Evolutionary conservation across 768 basidiomycete genomes (phyloP).

Genomic region (Suillus fuscotomentosus): DNA sequence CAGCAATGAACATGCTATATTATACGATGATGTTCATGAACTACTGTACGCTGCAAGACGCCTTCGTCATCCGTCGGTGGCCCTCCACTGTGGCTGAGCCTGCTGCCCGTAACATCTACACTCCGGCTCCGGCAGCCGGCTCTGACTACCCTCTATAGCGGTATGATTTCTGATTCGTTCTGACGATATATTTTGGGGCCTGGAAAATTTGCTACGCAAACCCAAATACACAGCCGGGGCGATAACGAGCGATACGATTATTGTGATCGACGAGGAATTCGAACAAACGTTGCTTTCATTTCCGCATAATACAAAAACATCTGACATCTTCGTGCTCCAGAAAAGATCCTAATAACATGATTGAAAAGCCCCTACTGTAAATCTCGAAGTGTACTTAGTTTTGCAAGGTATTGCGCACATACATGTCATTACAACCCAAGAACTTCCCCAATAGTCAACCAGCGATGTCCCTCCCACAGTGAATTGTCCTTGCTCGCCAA

Average conservation of each 20-base stretch:
- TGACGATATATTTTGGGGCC: neutral
- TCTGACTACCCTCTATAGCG: neutral
- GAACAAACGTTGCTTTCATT: neutral
- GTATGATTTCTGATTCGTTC: neutral
- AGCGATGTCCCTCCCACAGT: conserved; percentile 21
- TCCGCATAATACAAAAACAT: neutral
- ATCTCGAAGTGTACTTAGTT: neutral
- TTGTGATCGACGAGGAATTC: neutral
- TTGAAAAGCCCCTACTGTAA: neutral
- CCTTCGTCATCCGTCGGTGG: neutral
- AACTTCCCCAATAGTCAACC: conserved; percentile 16
- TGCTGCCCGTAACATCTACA: neutral
- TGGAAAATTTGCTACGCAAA: neutral
- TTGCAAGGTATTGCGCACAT: neutral
- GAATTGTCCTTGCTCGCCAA: conserved; percentile 19
- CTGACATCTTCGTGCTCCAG: neutral
- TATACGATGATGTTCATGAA: neutral
- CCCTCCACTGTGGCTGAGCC: neutral
- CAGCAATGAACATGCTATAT: neutral
- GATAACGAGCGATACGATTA: neutral
- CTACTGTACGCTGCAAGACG: neutral
- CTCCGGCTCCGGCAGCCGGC: neutral
- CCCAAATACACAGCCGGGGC: neutral
- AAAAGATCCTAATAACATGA: neutral
- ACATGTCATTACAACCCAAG: conserved; percentile 1